Evolutionary conservation across 768 basidiomycete genomes (phyloP).

Genomic region (Tulasnella sp.): DNA sequence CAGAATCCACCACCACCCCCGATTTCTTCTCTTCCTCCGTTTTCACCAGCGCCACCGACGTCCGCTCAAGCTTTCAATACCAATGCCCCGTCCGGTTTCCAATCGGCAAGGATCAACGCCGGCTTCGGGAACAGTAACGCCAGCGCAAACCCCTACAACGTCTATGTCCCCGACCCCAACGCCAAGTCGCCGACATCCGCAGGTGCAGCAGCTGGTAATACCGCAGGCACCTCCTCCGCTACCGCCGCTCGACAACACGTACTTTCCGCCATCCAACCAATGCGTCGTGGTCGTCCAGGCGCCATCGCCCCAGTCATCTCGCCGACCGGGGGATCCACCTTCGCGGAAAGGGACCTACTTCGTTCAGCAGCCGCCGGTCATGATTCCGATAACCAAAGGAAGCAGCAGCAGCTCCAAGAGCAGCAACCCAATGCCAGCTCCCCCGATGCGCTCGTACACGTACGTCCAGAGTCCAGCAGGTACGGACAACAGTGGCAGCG

Average conservation of each 20-base stretch:
- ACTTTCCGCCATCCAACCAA: conserved; percentile 72
- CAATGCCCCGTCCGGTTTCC: conserved; percentile 29
- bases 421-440: conserved; percentile 4
- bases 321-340: conserved; percentile 20
- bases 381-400: conserved; percentile 5
- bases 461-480: conserved; percentile 12
- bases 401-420: conserved; percentile 18
- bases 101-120: conserved; percentile 17
- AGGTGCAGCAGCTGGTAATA: conserved; percentile 3
- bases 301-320: conserved; percentile 23
- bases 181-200: conserved; percentile 13
- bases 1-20: conserved; percentile 27
- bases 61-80: conserved; percentile 25
- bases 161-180: conserved; percentile 11
- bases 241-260: conserved; percentile 72
- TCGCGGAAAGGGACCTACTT: conserved; percentile 17
- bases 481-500: conserved; percentile 17
- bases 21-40: conserved; percentile 25
- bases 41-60: conserved; percentile 27
- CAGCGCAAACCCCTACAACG: conserved; percentile 15
- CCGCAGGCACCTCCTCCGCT: conserved; percentile 31
- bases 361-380: not conserved
- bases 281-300: conserved; percentile 66
- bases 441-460: not conserved
- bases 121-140: conserved; percentile 10